Conservation (phyloP, 805 yeast genomes). For the Wickerhamomyces tratensis region DNA sequence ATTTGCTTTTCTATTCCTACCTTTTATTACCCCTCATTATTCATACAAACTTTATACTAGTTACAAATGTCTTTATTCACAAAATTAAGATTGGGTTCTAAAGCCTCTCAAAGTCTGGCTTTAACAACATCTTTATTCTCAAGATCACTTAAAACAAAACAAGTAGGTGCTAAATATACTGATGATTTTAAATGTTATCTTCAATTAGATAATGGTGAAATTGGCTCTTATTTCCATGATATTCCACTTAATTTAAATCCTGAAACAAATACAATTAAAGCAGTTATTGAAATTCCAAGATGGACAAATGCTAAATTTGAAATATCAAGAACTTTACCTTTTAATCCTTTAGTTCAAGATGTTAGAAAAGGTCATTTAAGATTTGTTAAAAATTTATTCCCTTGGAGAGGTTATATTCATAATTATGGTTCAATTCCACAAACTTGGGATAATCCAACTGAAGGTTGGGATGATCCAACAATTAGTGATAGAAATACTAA, state of each 20-base stretch:
- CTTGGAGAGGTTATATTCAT: constrained; percentile 77
- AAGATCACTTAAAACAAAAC: background rate
- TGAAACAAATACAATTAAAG: constrained; percentile 36
- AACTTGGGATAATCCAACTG: constrained; percentile 96
- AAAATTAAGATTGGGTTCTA: too few relatives aligned
- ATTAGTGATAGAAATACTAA: constrained; percentile 28
- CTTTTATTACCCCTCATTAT: too few relatives aligned
- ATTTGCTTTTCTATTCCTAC: too few relatives aligned
- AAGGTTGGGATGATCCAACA: constrained; percentile 15
- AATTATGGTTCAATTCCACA: constrained; percentile 88
- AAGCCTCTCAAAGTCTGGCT: background rate
- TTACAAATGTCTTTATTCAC: too few relatives aligned
- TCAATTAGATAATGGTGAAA: constrained; percentile 28
- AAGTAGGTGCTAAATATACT: constrained; percentile 28
- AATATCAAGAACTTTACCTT: constrained; percentile 43
- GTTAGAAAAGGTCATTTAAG: constrained; percentile 65
- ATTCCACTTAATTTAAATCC: constrained; percentile 44
- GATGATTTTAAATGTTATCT: constrained; percentile 34
- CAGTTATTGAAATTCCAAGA: constrained; percentile 71
- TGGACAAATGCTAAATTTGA: constrained; percentile 84
- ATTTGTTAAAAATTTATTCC: constrained; percentile 71
- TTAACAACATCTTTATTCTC: background rate
- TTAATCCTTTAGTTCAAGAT: constrained; percentile 80
- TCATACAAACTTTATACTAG: too few relatives aligned
- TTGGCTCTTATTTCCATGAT: constrained; percentile 66